Conservation (phyloP, 805 yeast species). For the Wickerhamiella alocasiicola region DNA sequence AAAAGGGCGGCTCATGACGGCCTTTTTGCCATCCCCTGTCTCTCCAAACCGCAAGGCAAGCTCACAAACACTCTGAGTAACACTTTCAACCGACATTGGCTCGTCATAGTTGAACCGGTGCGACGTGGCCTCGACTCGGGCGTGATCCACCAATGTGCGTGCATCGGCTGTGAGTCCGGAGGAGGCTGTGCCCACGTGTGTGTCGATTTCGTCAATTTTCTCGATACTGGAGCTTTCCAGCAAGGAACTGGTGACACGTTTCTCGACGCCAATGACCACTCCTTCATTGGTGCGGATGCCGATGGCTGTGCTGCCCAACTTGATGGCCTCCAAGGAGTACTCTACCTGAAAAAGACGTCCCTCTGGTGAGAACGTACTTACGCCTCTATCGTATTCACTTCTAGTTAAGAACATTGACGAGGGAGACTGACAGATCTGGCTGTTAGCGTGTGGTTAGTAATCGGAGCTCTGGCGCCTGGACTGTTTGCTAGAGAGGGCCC, state of each 20-base stretch:
- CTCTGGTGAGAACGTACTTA: slow-evolving; percentile 96
- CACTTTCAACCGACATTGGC: slow-evolving; percentile 78
- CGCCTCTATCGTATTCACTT: slow-evolving; percentile 98
- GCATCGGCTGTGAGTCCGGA: slow-evolving; percentile 98
- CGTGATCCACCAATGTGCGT: slow-evolving; percentile 96
- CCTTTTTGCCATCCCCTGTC: slow-evolving; percentile 81
- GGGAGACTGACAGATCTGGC: no score
- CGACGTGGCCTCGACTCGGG: slow-evolving; percentile 70
- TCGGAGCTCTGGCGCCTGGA: no score
- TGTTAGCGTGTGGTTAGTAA: no score
- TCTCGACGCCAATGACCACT: slow-evolving; percentile 91
- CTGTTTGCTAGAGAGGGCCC: no score
- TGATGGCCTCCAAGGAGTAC: slow-evolving; percentile 93
- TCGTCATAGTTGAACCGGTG: slow-evolving; percentile 88
- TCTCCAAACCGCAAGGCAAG: slow-evolving; percentile 93
- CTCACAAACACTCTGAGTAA: slow-evolving; percentile 95
- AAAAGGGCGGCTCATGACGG: slow-evolving; percentile 94
- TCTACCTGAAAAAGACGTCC: slow-evolving; percentile 97
- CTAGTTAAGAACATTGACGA: slow-evolving; percentile 99
- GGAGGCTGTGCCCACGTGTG: slow-evolving; percentile 97
- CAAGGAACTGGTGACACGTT: slow-evolving; percentile 84
- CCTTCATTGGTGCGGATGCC: slow-evolving; percentile 95
- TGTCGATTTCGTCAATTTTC: slow-evolving; percentile 88
- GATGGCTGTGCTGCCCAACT: slow-evolving; percentile 94
- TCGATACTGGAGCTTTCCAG: slow-evolving; percentile 90